Conservation (phyloP, 1,284 basidiomycete genomes). For the Athelia sp. region DNA sequence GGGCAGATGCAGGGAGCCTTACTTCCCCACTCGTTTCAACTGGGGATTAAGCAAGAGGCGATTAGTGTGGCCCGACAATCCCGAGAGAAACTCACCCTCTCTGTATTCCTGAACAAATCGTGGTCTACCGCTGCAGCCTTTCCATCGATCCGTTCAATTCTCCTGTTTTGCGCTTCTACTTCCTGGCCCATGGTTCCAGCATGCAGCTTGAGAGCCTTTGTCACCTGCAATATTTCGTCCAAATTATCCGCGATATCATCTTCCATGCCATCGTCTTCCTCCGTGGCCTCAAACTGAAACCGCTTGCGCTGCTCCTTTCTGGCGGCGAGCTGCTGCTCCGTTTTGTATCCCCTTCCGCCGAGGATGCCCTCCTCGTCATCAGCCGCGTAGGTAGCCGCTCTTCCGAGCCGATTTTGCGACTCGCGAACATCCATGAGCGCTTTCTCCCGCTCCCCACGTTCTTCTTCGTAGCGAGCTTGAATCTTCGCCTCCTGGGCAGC, state of each 20-base stretch:
- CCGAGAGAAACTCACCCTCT: slow-evolving; percentile 43
- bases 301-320: slow-evolving; percentile 73
- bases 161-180: slow-evolving; percentile 69
- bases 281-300: slow-evolving; percentile 94
- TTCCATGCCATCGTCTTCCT: slow-evolving; percentile 94
- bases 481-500: slow-evolving; percentile 88
- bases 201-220: slow-evolving; percentile 80
- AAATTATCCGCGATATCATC: slow-evolving; percentile 90
- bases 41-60: too few relatives aligned
- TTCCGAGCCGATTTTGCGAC: slow-evolving; percentile 82
- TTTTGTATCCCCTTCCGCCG: slow-evolving; percentile 40
- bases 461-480: slow-evolving; percentile 84
- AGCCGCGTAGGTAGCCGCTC: slow-evolving; percentile 60
- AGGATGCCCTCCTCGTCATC: slow-evolving; percentile 35
- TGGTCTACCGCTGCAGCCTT: slow-evolving; percentile 67
- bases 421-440: slow-evolving; percentile 84
- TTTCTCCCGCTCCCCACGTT: slow-evolving; percentile 82
- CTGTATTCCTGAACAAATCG: slow-evolving; percentile 64
- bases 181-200: slow-evolving; percentile 84
- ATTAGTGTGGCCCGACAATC: too few relatives aligned
- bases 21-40: too few relatives aligned
- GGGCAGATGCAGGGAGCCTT: too few relatives aligned
- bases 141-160: slow-evolving; percentile 64
- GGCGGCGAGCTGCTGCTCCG: slow-evolving; percentile 40
- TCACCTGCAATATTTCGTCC: slow-evolving; percentile 81